Evolutionary conservation across 208 protist species (phyloP).

Genomic region (Spongospora subterranea): DNA sequence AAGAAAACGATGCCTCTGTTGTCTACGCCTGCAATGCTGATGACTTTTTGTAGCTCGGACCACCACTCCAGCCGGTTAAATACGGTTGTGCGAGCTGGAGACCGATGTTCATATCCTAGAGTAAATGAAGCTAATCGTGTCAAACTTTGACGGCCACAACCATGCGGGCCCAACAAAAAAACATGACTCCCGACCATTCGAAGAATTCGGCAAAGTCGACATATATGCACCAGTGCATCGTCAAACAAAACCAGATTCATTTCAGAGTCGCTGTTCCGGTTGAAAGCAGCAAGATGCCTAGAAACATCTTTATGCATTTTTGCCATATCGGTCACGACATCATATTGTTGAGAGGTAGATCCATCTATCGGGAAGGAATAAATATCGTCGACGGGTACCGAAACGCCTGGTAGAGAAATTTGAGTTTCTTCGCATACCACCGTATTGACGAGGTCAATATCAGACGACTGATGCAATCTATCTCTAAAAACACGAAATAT

Average conservation of each 20-base stretch:
- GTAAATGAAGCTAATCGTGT: constrained; percentile 89
- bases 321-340: constrained; percentile 64
- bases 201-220: constrained; percentile 91
- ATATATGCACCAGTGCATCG: constrained; percentile 92
- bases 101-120: constrained; percentile 82
- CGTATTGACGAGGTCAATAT: neutral
- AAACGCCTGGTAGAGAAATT: neutral
- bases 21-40: neutral
- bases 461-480: constrained; percentile 60
- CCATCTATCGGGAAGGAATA: constrained; percentile 63
- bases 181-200: constrained; percentile 91
- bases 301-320: constrained; percentile 64
- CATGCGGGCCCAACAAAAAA: constrained; percentile 77
- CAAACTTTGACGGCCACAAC: constrained; percentile 91
- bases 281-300: constrained; percentile 88
- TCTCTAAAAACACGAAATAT: constrained; percentile 73
- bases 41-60: neutral
- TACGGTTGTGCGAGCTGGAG: constrained; percentile 75
- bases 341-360: constrained; percentile 67
- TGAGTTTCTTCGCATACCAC: neutral
- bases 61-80: neutral
- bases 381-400: neutral
- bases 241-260: constrained; percentile 94
- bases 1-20: neutral
- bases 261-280: constrained; percentile 82